phyloP scores from a whole-genome alignment of 257 asterid species.

The Fraxinus anomala region DNA sequence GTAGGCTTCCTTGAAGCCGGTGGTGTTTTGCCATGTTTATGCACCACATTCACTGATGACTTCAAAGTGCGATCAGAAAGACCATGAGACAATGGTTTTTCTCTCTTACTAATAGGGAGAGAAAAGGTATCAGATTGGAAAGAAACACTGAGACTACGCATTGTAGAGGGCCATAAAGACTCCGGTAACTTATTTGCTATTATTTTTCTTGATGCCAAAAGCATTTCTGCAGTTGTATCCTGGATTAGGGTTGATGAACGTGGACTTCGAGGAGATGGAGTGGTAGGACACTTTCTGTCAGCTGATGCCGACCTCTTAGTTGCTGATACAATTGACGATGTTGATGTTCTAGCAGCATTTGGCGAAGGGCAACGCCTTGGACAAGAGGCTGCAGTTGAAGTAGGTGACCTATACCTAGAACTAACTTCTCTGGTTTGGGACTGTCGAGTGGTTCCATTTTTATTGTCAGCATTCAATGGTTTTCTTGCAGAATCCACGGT shows the following conservation, averaged over 20 bases:
- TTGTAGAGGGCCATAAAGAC: slow-evolving; percentile 76
- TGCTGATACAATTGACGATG: slow-evolving; percentile 36
- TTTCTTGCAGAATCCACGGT: slow-evolving; percentile 47
- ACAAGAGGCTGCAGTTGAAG: slow-evolving; percentile 52
- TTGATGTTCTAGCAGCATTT: slow-evolving; percentile 38
- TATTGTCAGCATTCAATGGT: slow-evolving; percentile 60
- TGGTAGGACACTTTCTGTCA: slow-evolving; percentile 62
- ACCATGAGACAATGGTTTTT: slow-evolving; percentile 50
- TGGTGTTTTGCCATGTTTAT: slow-evolving; percentile 46
- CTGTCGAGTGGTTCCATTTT: slow-evolving; percentile 51
- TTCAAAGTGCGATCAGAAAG: slow-evolving; percentile 54
- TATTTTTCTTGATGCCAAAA: slow-evolving; percentile 49
- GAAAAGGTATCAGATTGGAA: slow-evolving; percentile 69
- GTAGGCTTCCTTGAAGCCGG: slow-evolving; percentile 59
- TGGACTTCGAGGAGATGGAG: slow-evolving; percentile 51
- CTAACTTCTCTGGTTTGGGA: slow-evolving; percentile 65
- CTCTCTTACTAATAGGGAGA: slow-evolving; percentile 59
- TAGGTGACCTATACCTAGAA: slow-evolving; percentile 76
- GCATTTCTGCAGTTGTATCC: slow-evolving; percentile 53
- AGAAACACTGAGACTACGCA: slow-evolving; percentile 77
- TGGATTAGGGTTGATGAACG: slow-evolving; percentile 65
- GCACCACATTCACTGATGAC: slow-evolving; percentile 58
- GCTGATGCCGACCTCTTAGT: slow-evolving; percentile 74
- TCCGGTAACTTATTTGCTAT: slow-evolving; percentile 60
- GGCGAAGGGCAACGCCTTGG: slow-evolving; percentile 71